Conservation (phyloP, 768 basidiomycete genomes). For the Pleurotus pulmonarius region DNA sequence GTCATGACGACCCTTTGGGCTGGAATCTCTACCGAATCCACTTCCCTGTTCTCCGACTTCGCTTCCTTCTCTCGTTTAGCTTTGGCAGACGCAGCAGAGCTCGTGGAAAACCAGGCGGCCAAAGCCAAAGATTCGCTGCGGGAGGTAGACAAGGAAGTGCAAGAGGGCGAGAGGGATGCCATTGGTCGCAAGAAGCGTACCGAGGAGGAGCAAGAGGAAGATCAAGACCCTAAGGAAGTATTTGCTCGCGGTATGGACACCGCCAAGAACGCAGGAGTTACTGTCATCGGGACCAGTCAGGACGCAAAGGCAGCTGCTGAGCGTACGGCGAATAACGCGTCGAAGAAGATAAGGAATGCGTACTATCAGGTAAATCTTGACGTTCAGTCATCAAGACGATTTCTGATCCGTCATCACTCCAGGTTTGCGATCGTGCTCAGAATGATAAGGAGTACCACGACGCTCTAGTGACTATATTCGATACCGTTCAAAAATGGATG, state of each 20-base stretch:
- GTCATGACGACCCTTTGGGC: constrained; percentile 51
- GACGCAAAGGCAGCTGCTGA: constrained; percentile 34
- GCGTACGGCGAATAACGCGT: constrained; percentile 40
- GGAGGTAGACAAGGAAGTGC: constrained; percentile 53
- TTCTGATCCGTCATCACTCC: neutral
- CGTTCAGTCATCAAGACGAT: too few species aligned
- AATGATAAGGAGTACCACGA: constrained; percentile 55
- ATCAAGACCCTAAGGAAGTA: constrained; percentile 42
- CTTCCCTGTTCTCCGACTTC: constrained; percentile 55
- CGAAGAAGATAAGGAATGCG: constrained; percentile 42
- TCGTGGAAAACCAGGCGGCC: constrained; percentile 49
- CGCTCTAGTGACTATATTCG: constrained; percentile 55
- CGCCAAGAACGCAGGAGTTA: constrained; percentile 52
- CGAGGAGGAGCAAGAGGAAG: constrained; percentile 41
- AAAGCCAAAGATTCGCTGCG: constrained; percentile 50
- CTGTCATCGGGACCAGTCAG: constrained; percentile 53
- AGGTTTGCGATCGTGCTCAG: constrained; percentile 67
- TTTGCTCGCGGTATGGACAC: constrained; percentile 71
- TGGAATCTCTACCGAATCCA: constrained; percentile 49
- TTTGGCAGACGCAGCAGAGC: constrained; percentile 63
- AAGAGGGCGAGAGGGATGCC: constrained; percentile 55
- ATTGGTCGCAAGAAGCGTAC: constrained; percentile 51
- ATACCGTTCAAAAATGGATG: constrained; percentile 54
- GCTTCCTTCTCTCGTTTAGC: constrained; percentile 62
- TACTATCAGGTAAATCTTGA: constrained; percentile 40